Percentiles rank a stretch among this genome's conserved stretches.
Conservation (phyloP, 208 protist genomes). For the Trypanosoma brucei region DNA sequence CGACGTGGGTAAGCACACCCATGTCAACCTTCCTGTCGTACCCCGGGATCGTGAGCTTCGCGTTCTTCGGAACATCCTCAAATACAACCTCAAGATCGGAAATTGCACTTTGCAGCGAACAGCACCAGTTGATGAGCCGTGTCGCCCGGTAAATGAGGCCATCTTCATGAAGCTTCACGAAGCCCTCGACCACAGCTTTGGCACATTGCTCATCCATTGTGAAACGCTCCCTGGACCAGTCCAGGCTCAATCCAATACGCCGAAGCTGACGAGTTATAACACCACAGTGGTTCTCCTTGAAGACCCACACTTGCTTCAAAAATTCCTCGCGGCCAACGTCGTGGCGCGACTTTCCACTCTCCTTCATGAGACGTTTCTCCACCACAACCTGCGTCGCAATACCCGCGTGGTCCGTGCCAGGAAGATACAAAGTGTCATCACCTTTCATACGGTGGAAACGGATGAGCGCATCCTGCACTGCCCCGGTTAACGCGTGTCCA, state of each 20-base stretch:
- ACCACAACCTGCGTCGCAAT: conserved; percentile 99
- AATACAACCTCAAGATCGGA: conserved; percentile 99
- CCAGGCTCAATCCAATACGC: conserved; percentile 95
- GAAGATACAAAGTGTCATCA: conserved; percentile 97
- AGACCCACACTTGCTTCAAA: conserved; percentile 95
- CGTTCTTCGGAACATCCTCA: conserved; percentile 71
- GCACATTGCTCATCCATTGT: conserved; percentile 97
- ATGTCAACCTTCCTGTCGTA: conserved; percentile 92
- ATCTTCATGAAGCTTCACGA: conserved; percentile 95
- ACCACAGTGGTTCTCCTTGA: conserved; percentile 95
- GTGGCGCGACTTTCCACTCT: conserved; percentile 87
- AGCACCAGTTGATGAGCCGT: conserved; percentile 99
- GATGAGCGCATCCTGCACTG: conserved; percentile 94
- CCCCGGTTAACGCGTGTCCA: conserved; percentile 98
- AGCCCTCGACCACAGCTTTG: conserved; percentile 95
- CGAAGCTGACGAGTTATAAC: conserved; percentile 96
- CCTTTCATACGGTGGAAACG: conserved; percentile 97
- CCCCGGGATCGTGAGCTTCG: conserved; percentile 85
- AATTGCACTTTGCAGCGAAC: conserved; percentile 97
- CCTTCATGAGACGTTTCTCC: conserved; percentile 93
- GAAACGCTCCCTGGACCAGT: conserved; percentile 98
- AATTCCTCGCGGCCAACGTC: conserved; percentile 97
- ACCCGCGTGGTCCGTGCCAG: conserved; percentile 99
- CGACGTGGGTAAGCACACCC: conserved; percentile 93
- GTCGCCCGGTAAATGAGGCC: conserved; percentile 96